Percentiles rank a stretch among this genome's conserved stretches.
Evolutionary conservation across 257 asterid genomes (phyloP).

Genomic region (Solanum lycopersicoides): DNA sequence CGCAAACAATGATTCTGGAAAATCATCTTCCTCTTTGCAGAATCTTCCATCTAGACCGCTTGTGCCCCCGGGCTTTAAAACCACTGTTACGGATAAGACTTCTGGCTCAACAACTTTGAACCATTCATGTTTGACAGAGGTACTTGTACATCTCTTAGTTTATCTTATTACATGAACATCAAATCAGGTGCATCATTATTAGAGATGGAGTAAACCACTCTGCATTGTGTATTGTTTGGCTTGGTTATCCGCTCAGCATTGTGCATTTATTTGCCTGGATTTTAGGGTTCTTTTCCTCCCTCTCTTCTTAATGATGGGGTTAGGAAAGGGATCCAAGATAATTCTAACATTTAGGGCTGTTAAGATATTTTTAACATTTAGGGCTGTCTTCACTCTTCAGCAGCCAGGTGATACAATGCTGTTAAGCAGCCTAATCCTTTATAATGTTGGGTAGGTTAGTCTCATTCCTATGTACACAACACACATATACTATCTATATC

Average conservation of each 20-base stretch:
- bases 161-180: not conserved
- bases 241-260: not conserved
- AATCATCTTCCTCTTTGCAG: conserved; percentile 44
- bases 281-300: not conserved
- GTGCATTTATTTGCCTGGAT: not conserved
- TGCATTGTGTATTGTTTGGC: not conserved
- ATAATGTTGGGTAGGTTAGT: not conserved
- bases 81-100: conserved; percentile 45
- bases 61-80: conserved; percentile 79
- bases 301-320: not conserved
- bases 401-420: not conserved
- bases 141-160: conserved; percentile 5
- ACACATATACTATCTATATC: not conserved
- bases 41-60: conserved; percentile 64
- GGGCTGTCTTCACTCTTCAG: not conserved
- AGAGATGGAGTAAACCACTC: not conserved
- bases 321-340: not conserved
- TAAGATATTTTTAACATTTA: not conserved
- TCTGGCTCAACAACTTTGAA: conserved; percentile 40
- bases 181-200: not conserved
- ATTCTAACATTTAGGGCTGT: not conserved
- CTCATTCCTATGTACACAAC: not conserved
- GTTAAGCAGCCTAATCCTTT: not conserved
- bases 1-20: conserved; percentile 39
- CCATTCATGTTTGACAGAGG: conserved; percentile 45